Base-by-base conservation (phyloP, 148 eudicot species). In the Amaranthus hypochondriacus region DNA sequence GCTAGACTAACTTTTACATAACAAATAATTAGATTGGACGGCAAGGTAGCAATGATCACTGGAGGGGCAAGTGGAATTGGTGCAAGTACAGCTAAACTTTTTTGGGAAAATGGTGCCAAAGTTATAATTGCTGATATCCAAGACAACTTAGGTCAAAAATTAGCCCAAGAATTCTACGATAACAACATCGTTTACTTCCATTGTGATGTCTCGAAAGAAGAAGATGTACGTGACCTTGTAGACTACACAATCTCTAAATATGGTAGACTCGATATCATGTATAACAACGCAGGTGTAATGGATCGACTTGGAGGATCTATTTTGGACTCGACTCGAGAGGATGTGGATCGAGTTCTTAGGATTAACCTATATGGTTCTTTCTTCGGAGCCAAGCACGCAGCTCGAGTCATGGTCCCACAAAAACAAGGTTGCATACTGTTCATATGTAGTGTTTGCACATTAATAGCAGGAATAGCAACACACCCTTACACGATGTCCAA, bases 21-120 rank as follows among this genome's bases (percentile, higher is more conserved):
- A 28, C 39, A 28, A 28, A 28, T 28, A 28, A 28, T 77, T 21
- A 92, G 86, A 74, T 80, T 92, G 68, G 84, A 92, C 75, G 97
- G 89, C 63, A 88, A 89, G 81, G 87, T 89, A 68, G 95, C 95
- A 11, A 72, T 92, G 67, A 87, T 92, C 42, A 92, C 97, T 0
- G 97, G 95, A 56, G 97, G 87, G 65, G 92, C 97, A 65, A 87
- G 84, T 59, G 97, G 95, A 39, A 86, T 92, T 7, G 97, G 95
- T 4, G 87, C 84, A 69, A 88, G 75, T 76, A 81, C 92, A 0
- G 87, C 84, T 5, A 68, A 75, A 9, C 78, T 77, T 11, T 92
- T 92, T 77, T 68, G 75, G 62, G 67, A 71, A 74, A 75, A 89
- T 15, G 97, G 92, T 2, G 97, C 97, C 71, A 92, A 85, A 82